Conservation (phyloP, 1,139 yeast species). For the Keqinozyma sinolaborantium region DNA sequence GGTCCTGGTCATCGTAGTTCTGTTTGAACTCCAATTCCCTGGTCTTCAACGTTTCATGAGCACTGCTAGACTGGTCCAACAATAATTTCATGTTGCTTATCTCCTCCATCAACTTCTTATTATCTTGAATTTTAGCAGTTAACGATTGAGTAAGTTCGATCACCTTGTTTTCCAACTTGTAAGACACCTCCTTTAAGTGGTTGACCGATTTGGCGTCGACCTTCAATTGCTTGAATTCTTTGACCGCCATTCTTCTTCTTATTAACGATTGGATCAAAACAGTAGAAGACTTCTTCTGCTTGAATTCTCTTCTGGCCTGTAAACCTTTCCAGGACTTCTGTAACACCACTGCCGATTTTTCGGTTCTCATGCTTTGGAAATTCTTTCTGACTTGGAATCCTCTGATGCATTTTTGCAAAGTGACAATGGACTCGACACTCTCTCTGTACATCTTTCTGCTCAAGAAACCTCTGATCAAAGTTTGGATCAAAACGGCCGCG, state of each 20-base stretch:
- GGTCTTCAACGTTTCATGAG: constrained; percentile 53
- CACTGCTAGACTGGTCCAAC: constrained; percentile 55
- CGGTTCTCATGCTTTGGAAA: constrained; percentile 45
- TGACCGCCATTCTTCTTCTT: constrained; percentile 72
- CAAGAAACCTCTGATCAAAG: constrained; percentile 61
- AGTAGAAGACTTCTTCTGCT: constrained; percentile 47
- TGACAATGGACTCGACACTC: constrained; percentile 49
- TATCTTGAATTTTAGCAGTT: constrained; percentile 75
- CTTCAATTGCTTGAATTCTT: constrained; percentile 60
- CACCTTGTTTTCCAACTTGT: constrained; percentile 91
- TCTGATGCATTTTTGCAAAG: constrained; percentile 67
- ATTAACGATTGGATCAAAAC: constrained; percentile 73
- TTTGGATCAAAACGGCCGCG: constrained; percentile 75
- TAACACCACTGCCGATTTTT: constrained; percentile 62
- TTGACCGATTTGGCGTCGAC: constrained; percentile 88
- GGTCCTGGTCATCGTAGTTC: constrained; percentile 41
- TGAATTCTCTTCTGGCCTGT: constrained; percentile 44
- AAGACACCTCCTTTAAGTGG: constrained; percentile 87
- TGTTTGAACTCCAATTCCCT: constrained; percentile 55
- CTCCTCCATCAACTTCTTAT: constrained; percentile 64
- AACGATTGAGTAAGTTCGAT: constrained; percentile 87
- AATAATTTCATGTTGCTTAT: constrained; percentile 53
- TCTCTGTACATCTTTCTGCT: constrained; percentile 45
- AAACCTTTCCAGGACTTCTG: constrained; percentile 69
- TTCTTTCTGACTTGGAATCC: constrained; percentile 58